Evolutionary conservation across 768 basidiomycete species (phyloP).

Genomic region (Tylopilus felleus): DNA sequence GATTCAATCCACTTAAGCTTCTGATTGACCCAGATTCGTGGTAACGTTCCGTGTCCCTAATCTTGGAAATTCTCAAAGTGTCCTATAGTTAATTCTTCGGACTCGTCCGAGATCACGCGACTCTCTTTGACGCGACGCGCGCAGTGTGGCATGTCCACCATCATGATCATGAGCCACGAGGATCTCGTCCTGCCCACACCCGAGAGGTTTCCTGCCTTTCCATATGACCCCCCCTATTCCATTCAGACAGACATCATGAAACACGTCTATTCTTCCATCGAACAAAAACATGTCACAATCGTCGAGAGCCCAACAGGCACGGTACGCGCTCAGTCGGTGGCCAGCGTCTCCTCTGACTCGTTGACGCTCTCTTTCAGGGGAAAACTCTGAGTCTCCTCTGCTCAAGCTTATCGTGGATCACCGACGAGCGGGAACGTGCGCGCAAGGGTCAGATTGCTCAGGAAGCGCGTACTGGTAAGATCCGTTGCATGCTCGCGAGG

Average conservation of each 20-base stretch:
- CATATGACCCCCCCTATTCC: constrained; percentile 75
- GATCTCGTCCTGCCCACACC: constrained; percentile 56
- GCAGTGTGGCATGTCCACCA: background rate
- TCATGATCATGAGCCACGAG: constrained; percentile 11
- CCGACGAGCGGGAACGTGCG: constrained; percentile 66
- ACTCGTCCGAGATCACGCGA: constrained; percentile 11
- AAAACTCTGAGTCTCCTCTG: constrained; percentile 84
- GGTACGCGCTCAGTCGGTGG: constrained; percentile 38
- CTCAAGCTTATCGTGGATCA: constrained; percentile 70
- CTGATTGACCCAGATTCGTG: constrained; percentile 1
- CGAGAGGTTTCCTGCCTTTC: constrained; percentile 69
- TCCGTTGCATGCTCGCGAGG: background rate
- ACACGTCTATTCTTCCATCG: constrained; percentile 78
- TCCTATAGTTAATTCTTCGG: background rate
- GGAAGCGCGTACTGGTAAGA: constrained; percentile 26
- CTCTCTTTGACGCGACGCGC: constrained; percentile 9
- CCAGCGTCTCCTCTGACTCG: background rate
- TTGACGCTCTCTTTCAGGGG: constrained; percentile 49
- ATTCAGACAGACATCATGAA: constrained; percentile 89
- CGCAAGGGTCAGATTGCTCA: constrained; percentile 59
- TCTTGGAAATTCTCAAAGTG: background rate
- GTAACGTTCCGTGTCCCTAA: constrained; percentile 7
- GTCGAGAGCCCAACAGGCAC: constrained; percentile 91
- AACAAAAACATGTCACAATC: constrained; percentile 70
- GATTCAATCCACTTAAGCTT: constrained; percentile 10